Evolutionary conservation across 2,329 filamentous ascomycete genomes (phyloP).

Genomic region (Neoascochyta sp.): DNA sequence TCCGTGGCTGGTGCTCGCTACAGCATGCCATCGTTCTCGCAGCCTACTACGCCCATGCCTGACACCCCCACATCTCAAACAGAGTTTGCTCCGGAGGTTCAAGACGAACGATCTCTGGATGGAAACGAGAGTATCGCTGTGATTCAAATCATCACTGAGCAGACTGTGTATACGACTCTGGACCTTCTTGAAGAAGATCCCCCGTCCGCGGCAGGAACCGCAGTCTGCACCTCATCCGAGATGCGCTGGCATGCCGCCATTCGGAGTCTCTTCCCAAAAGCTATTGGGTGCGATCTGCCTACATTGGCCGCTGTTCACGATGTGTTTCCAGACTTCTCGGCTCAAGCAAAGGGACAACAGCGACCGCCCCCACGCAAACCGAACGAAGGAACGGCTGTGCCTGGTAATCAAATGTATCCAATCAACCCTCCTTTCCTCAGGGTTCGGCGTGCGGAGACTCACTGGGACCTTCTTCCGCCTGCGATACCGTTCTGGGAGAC

Average conservation of each 20-base stretch:
- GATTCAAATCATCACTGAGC: conserved; percentile 69
- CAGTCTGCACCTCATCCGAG: conserved; percentile 15
- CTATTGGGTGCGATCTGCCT: conserved; percentile 30
- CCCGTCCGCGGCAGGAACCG: not conserved
- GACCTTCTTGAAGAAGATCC: conserved; percentile 28
- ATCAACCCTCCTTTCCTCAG: conserved; percentile 69
- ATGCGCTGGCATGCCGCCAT: conserved; percentile 22
- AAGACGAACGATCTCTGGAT: conserved; percentile 29
- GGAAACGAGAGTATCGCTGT: conserved; percentile 63
- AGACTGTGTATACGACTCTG: conserved; percentile 55
- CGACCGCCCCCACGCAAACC: conserved; percentile 29
- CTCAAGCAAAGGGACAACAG: conserved; percentile 35
- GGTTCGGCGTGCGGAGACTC: conserved; percentile 64
- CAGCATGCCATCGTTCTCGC: conserved; percentile 27
- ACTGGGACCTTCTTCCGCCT: conserved; percentile 69
- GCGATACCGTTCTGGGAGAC: conserved; percentile 79
- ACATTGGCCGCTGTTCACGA: conserved; percentile 42
- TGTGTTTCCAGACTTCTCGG: conserved; percentile 41
- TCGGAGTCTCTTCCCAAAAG: conserved; percentile 29
- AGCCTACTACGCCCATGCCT: conserved; percentile 22
- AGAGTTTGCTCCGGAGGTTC: conserved; percentile 20
- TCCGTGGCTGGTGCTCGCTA: conserved; percentile 18
- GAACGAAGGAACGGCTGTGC: conserved; percentile 26
- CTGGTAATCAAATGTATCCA: conserved; percentile 30
- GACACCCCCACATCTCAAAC: conserved; percentile 35